These are phyloP conservation scores for Cladorrhinum sp. DNA, from an alignment of 2,329 filamentous ascomycete genomes.

Conservation along the genomic window DNA sequence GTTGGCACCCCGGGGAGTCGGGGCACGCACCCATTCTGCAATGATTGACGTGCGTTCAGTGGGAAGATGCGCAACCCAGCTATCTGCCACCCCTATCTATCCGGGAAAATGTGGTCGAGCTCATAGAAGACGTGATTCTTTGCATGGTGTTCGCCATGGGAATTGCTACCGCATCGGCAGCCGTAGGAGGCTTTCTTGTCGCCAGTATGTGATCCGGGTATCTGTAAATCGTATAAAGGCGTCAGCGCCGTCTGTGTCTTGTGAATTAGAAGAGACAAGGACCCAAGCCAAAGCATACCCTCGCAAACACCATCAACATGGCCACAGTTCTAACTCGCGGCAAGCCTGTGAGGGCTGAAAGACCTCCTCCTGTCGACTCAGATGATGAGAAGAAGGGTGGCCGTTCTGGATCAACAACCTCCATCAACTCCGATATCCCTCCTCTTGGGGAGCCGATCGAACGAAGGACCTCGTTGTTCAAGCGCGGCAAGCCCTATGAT, in stretches of 20 bases:
- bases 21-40: neutral
- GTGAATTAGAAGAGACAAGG: neutral
- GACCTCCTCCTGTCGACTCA: constrained; percentile 6
- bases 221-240: neutral
- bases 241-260: neutral
- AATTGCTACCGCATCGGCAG: neutral
- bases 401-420: constrained; percentile 16
- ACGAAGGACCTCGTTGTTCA: constrained; percentile 35
- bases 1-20: neutral
- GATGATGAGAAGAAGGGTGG: constrained; percentile 16
- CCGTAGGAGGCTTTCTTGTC: neutral
- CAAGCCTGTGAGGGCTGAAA: constrained; percentile 13
- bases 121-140: constrained; percentile 23
- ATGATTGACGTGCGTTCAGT: neutral
- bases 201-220: neutral
- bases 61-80: neutral
- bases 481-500: constrained; percentile 29
- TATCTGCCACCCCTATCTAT: neutral
- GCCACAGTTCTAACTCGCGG: constrained; percentile 26
- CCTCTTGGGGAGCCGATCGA: constrained; percentile 31
- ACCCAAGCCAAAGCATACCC: neutral
- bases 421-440: constrained; percentile 22
- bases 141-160: constrained; percentile 18
- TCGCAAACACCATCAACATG: constrained; percentile 21
- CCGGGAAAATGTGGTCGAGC: neutral